phyloP scores from a whole-genome alignment of 1,284 basidiomycete genomes.

The Cryptococcus sp. region DNA sequence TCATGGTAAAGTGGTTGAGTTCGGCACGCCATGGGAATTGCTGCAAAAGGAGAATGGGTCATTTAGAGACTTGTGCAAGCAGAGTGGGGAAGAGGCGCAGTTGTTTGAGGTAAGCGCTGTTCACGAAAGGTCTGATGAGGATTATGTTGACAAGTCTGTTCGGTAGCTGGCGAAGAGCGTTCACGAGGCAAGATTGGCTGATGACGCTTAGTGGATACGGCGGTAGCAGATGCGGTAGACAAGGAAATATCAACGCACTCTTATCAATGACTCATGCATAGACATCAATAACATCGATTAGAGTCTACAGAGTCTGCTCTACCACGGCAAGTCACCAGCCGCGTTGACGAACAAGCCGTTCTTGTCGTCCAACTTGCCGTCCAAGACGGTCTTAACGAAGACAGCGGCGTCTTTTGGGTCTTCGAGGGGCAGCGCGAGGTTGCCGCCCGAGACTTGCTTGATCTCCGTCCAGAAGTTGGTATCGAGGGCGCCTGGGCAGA shows the following conservation, averaged over 20 bases:
- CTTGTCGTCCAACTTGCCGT: slow-evolving; percentile 14
- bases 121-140: background rate
- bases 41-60: slow-evolving; percentile 49
- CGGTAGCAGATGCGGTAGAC: no score
- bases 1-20: slow-evolving; percentile 57
- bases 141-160: background rate
- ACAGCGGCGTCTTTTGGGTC: slow-evolving; percentile 6
- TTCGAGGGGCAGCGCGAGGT: background rate
- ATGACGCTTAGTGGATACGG: no score
- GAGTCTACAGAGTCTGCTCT: no score
- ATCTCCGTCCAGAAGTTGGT: slow-evolving; percentile 12
- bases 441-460: slow-evolving; percentile 1
- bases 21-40: slow-evolving; percentile 56
- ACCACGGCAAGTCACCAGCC: no score
- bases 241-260: no score
- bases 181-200: slow-evolving; percentile 15
- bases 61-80: slow-evolving; percentile 53
- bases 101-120: slow-evolving; percentile 42
- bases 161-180: slow-evolving; percentile 25
- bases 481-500: slow-evolving; percentile 9
- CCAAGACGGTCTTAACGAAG: slow-evolving; percentile 11
- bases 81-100: slow-evolving; percentile 53
- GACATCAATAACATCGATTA: no score
- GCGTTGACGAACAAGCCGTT: no score
- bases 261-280: no score